phyloP scores from a whole-genome alignment of 768 basidiomycete species.

The Kwoniella dejecticola region DNA sequence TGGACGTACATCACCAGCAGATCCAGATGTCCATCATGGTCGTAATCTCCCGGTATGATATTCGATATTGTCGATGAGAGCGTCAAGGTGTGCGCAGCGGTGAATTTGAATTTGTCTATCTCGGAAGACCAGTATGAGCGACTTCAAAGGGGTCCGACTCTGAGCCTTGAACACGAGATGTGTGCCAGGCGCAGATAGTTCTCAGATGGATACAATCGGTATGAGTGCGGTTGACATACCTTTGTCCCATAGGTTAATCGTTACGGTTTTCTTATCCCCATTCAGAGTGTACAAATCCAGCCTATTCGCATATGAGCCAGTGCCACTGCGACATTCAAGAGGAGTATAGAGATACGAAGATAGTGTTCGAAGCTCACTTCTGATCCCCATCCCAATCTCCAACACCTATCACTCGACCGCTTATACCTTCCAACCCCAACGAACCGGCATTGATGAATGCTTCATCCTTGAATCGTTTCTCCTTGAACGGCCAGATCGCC shows the following conservation, averaged over 20 bases:
- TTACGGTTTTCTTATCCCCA: slow-evolving; percentile 73
- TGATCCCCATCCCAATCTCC: slow-evolving; percentile 97
- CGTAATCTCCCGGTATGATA: slow-evolving; percentile 89
- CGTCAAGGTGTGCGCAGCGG: slow-evolving; percentile 34
- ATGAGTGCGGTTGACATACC: slow-evolving; percentile 12
- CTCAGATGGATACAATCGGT: slow-evolving; percentile 1
- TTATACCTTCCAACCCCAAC: slow-evolving; percentile 67
- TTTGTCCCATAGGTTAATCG: slow-evolving; percentile 69
- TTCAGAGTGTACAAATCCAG: slow-evolving; percentile 77
- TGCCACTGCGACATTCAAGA: too few relatives aligned
- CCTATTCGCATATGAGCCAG: slow-evolving; percentile 61
- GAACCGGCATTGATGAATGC: slow-evolving; percentile 76
- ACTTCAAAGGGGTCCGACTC: too few relatives aligned
- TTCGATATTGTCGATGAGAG: slow-evolving; percentile 64
- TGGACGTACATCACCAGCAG: slow-evolving; percentile 80
- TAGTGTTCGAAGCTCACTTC: slow-evolving; percentile 65
- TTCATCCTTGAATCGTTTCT: slow-evolving; percentile 82
- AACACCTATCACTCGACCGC: slow-evolving; percentile 77
- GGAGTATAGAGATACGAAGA: not conserved
- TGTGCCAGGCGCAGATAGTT: too few relatives aligned
- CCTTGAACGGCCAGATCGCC: slow-evolving; percentile 75
- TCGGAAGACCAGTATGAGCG: slow-evolving; percentile 46
- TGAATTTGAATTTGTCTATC: slow-evolving; percentile 38
- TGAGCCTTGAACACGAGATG: too few relatives aligned
- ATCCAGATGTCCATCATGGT: slow-evolving; percentile 88